Conservation (phyloP, 2,329 filamentous ascomycete species). For the Sarocladium oryzae region DNA sequence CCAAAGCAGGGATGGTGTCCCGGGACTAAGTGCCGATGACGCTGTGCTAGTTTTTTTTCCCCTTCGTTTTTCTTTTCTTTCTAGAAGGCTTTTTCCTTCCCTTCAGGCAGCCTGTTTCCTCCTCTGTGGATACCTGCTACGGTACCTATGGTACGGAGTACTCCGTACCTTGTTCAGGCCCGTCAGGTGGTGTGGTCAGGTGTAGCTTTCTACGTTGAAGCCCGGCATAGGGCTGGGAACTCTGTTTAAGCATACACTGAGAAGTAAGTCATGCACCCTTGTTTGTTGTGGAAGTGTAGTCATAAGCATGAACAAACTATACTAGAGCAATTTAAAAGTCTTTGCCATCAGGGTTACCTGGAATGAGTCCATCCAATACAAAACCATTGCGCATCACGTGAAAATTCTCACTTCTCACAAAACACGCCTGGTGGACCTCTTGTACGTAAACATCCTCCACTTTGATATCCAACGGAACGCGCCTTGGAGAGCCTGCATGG, state of each 20-base stretch:
- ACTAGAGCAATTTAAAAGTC: neutral
- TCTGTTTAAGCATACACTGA: too few species aligned
- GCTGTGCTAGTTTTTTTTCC: neutral
- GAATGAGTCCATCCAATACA: neutral
- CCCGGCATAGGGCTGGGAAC: too few species aligned
- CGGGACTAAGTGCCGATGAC: neutral
- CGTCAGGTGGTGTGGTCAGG: too few species aligned
- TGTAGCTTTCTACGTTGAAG: too few species aligned
- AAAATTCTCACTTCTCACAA: too few species aligned
- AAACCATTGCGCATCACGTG: neutral
- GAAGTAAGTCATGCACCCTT: too few species aligned
- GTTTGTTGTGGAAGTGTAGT: too few species aligned
- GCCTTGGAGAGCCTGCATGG: neutral
- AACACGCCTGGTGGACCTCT: slow-evolving; percentile 6
- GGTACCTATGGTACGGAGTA: too few species aligned
- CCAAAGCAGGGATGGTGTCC: neutral
- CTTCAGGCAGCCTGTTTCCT: neutral
- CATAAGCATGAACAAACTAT: neutral
- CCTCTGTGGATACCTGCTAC: neutral
- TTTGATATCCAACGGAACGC: neutral
- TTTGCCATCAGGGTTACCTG: neutral
- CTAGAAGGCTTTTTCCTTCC: neutral
- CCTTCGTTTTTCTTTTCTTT: too few species aligned
- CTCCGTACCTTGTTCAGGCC: too few species aligned
- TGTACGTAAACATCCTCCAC: neutral